Conservation (phyloP, 495 filamentous ascomycete species). For the Tuber aestivum region DNA sequence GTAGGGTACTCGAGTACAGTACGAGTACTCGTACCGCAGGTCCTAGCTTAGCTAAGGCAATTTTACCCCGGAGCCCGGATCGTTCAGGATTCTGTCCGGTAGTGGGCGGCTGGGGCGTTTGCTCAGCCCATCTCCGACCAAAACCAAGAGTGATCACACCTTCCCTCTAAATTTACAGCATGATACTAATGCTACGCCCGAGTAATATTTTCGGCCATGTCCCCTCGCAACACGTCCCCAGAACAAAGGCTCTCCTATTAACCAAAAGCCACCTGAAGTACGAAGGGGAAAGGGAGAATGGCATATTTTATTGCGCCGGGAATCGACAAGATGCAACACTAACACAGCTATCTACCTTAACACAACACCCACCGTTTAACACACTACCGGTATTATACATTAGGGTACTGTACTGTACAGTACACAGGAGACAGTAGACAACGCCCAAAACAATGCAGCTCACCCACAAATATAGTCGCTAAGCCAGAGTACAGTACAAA, state of each 20-base stretch:
- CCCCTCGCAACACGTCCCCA: background rate
- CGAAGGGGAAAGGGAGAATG: background rate
- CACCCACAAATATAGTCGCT: background rate
- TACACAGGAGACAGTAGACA: background rate
- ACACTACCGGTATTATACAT: background rate
- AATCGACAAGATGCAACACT: background rate
- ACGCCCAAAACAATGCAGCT: background rate
- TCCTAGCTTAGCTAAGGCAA: background rate
- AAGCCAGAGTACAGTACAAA: background rate
- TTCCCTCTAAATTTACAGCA: background rate
- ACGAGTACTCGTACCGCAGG: no score
- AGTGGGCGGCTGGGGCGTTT: background rate
- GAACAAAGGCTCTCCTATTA: background rate
- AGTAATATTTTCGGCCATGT: background rate
- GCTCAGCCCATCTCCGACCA: background rate
- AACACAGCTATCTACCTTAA: background rate
- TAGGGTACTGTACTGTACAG: background rate
- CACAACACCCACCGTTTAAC: background rate
- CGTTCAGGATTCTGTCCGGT: background rate
- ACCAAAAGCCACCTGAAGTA: background rate
- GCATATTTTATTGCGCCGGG: background rate
- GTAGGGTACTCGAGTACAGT: no score
- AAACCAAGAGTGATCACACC: background rate
- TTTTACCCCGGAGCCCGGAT: background rate
- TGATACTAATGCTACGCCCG: background rate